A percentile compares a stretch with the other conserved stretches of the same genome.
phyloP scores from a whole-genome alignment of 768 basidiomycete species.

The Tulasnella sp. region DNA sequence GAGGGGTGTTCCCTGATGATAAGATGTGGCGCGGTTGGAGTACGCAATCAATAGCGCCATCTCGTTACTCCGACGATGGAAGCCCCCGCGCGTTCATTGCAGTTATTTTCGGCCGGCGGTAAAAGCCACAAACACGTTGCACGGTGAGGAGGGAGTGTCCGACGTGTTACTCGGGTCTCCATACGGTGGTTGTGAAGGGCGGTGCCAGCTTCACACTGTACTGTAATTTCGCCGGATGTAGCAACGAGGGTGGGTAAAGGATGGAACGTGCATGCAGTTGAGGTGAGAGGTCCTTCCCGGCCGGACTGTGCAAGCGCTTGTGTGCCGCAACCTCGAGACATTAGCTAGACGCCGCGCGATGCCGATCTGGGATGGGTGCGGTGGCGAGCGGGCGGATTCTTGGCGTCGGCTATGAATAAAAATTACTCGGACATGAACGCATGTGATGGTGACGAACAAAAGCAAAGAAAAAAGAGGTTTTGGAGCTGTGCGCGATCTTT shows the following conservation, averaged over 20 bases:
- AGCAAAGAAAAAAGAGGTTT: not conserved
- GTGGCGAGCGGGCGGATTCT: not conserved
- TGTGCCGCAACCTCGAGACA: constrained; percentile 11
- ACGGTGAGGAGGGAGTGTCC: not conserved
- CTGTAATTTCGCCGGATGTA: constrained; percentile 8
- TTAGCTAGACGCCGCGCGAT: not conserved
- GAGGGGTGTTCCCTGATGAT: too few relatives aligned
- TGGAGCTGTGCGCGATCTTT: not conserved
- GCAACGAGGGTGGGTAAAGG: not conserved
- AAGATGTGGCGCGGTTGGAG: not conserved
- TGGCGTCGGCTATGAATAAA: not conserved
- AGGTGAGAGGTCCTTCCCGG: not conserved
- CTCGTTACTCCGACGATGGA: not conserved
- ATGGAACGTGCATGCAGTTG: not conserved
- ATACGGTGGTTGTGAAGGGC: not conserved
- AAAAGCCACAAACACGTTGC: constrained; percentile 15
- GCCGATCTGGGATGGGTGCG: not conserved
- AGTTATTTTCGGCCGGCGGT: not conserved
- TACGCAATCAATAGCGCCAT: not conserved
- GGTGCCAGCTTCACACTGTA: not conserved
- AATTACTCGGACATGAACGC: not conserved
- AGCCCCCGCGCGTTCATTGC: not conserved
- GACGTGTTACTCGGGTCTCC: constrained; percentile 1
- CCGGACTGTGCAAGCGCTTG: not conserved
- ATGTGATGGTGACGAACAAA: not conserved